A percentile compares a stretch with the other conserved stretches of the same genome.
Conservation (phyloP, 108 stramenopile species). For the Skeletonema costatum region DNA sequence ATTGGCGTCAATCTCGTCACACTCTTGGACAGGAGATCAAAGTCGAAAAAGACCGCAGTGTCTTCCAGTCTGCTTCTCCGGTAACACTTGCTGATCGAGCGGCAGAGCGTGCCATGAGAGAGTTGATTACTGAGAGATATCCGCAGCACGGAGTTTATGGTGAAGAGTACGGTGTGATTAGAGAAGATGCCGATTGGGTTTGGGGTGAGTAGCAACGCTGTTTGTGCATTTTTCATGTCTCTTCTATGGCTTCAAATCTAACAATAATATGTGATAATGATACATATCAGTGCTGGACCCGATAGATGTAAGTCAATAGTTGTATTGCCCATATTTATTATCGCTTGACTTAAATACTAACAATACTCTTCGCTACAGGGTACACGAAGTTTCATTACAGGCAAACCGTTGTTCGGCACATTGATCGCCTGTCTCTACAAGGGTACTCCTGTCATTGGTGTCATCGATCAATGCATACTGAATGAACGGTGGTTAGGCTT, state of each 20-base stretch:
- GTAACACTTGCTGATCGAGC: slow-evolving; percentile 45
- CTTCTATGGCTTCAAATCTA: neutral
- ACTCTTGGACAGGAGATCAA: slow-evolving; percentile 43
- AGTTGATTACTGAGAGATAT: slow-evolving; percentile 12
- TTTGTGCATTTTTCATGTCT: neutral
- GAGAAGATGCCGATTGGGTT: slow-evolving; percentile 34
- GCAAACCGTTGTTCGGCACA: slow-evolving; percentile 42
- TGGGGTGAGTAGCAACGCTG: slow-evolving; percentile 3
- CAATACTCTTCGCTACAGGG: slow-evolving; percentile 2
- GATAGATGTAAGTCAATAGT: slow-evolving; percentile 5
- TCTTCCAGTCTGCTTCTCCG: slow-evolving; percentile 42
- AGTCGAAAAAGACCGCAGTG: slow-evolving; percentile 23
- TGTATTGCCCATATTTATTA: no score
- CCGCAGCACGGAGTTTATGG: slow-evolving; percentile 32
- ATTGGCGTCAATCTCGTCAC: slow-evolving; percentile 41
- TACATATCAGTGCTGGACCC: slow-evolving; percentile 25
- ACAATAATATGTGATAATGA: neutral
- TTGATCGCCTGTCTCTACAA: slow-evolving; percentile 30
- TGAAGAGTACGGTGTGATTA: slow-evolving; percentile 31
- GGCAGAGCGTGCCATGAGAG: slow-evolving; percentile 41
- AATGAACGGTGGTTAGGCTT: slow-evolving; percentile 39
- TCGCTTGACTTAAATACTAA: no score
- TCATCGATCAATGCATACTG: slow-evolving; percentile 41
- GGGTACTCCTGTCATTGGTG: slow-evolving; percentile 35
- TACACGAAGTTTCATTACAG: slow-evolving; percentile 36